Base-by-base conservation (phyloP, 345 rosid genomes). In the Atalantia buxifolia region DNA sequence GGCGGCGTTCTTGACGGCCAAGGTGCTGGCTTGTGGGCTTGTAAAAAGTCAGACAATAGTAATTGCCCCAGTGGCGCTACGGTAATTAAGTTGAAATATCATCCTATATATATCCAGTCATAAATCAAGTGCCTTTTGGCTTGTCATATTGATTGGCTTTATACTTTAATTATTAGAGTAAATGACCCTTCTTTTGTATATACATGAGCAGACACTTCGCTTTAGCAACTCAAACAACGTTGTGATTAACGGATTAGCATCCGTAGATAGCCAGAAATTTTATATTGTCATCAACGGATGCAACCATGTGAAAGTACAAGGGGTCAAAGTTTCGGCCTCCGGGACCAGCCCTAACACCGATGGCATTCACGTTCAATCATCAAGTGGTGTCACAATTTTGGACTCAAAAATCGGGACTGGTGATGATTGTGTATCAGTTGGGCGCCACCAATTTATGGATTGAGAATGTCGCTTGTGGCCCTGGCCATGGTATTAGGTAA, bases 331-430 rank as follows among this genome's bases (percentile, higher is more conserved):
- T 22, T 80, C 79, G 7, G 90, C 97, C 31, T 50, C 90, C 6
- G 86, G 91, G 18, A 40, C 81, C 36, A 94, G 98, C 76, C 95
- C 94, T 1, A 94, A 94, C 86, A 94, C 97, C 2, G 98, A 92
- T 24, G 97, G 97, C 19, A 88, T 92, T 57, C 97, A 92, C 71
- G 86, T 94, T 21, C 90, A 89, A 56, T 21, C 59, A 4, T 94
- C 97, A 1, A 72, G 71, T 57, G 59, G 66, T 6, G 57, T 53
- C 50, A 45, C 50, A 45, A 45, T 45, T 45, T 45, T 45, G 50
- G 18, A 45, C 50, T 0, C 5, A 14, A 45, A 45, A 12, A 45
- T 45, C 5, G 50, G 50, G 50, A 45, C 50, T 0, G 50, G 50
- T 45, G 50, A 45, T 45, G 50, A 45, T 45, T 45, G 50, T 13